phyloP scores from a whole-genome alignment of 148 eudicot genomes.

The Diospyros lotus region DNA sequence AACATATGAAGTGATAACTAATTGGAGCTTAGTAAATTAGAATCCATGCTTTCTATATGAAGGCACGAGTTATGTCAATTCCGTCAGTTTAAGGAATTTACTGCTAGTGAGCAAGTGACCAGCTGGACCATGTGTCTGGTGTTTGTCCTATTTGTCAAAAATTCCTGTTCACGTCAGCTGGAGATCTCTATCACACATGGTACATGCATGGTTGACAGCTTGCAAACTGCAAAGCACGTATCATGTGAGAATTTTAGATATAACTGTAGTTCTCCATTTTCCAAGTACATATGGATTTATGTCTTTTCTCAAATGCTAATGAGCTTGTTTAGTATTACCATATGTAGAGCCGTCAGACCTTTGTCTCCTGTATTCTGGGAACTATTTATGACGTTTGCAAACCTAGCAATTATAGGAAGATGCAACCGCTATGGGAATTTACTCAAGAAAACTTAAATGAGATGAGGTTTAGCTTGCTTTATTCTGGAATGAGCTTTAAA shows the following conservation, averaged over 20 bases:
- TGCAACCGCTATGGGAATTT: not conserved
- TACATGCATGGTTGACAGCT: not conserved
- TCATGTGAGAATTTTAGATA: not conserved
- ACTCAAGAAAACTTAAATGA: not conserved
- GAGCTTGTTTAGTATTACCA: not conserved
- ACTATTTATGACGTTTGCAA: not conserved
- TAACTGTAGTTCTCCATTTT: not conserved
- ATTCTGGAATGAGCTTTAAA: not conserved
- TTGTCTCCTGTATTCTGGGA: not conserved
- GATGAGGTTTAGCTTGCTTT: not conserved
- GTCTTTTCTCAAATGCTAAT: not conserved
- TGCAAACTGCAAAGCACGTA: not conserved
- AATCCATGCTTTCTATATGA: not conserved
- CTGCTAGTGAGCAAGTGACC: not conserved
- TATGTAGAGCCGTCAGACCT: no score
- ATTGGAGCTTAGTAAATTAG: not conserved
- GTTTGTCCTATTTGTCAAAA: not conserved
- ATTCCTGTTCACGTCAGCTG: not conserved
- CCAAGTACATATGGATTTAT: not conserved
- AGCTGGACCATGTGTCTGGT: not conserved
- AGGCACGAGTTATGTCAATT: not conserved
- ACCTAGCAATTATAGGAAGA: not conserved
- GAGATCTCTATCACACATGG: not conserved
- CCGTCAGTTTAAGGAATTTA: constrained; percentile 1
- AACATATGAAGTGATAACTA: not conserved